Percentiles rank a stretch among this genome's conserved stretches.
Evolutionary conservation across 805 yeast species (phyloP).

Genomic region (Hanseniaspora thailandica): DNA sequence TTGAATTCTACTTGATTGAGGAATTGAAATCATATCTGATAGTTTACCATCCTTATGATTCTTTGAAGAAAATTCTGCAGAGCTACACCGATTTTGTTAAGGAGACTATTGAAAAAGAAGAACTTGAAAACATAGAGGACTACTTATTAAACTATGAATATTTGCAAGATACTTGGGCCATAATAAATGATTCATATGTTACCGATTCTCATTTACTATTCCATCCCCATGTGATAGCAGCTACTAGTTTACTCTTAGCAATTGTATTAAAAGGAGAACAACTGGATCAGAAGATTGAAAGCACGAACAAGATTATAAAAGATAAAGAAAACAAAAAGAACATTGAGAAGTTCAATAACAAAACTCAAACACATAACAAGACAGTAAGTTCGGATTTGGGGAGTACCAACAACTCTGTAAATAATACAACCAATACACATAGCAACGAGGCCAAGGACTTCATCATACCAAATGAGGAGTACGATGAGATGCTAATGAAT

Average conservation of each 20-base stretch:
- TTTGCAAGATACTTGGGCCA: constrained; percentile 76
- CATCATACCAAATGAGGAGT: background rate
- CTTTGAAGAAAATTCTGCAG: constrained; percentile 45
- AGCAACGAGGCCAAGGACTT: background rate
- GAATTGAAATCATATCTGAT: constrained; percentile 64
- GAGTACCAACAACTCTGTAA: background rate
- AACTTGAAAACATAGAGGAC: background rate
- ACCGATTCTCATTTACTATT: constrained; percentile 73
- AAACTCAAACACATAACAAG: background rate
- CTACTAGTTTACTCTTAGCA: constrained; percentile 70
- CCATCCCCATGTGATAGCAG: constrained; percentile 83
- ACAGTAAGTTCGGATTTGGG: constrained; percentile 5
- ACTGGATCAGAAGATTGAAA: constrained; percentile 13
- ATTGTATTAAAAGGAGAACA: constrained; percentile 40
- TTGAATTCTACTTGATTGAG: constrained; percentile 86
- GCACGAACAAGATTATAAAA: constrained; percentile 9
- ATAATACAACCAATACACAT: background rate
- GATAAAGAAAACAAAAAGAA: constrained; percentile 13
- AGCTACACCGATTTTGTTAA: constrained; percentile 21
- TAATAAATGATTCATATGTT: constrained; percentile 77
- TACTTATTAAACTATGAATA: constrained; percentile 45
- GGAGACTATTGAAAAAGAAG: background rate
- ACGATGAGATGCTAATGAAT: constrained; percentile 6
- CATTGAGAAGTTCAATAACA: constrained; percentile 21
- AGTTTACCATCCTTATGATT: constrained; percentile 65